A percentile compares a stretch with the other conserved stretches of the same genome.
Evolutionary conservation across 139 green algal genomes (phyloP).

Genomic region (Coelastrella sp.): DNA sequence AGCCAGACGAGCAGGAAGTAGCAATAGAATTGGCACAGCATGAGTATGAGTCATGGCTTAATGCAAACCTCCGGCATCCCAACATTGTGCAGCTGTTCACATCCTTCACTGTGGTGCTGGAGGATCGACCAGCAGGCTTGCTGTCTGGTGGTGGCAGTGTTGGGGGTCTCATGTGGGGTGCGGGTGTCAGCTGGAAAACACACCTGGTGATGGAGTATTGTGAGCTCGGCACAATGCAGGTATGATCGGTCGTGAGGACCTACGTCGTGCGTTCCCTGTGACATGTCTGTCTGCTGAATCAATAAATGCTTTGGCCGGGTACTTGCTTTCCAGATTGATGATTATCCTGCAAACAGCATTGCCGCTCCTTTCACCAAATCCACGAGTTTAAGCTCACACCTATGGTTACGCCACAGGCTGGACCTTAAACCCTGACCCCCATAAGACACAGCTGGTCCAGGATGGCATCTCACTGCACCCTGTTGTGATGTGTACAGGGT

Average conservation of each 20-base stretch:
- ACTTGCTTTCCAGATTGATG: too few relatives aligned
- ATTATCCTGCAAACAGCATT: background rate
- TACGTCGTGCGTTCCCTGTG: background rate
- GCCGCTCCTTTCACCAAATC: background rate
- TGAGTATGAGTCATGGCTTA: conserved; percentile 49
- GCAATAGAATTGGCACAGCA: conserved; percentile 41
- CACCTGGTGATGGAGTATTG: conserved; percentile 51
- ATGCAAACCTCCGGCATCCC: conserved; percentile 49
- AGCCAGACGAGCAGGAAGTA: background rate
- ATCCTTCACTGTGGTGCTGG: conserved; percentile 40
- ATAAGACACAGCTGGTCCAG: background rate
- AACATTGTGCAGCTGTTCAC: conserved; percentile 53
- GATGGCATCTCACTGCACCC: background rate
- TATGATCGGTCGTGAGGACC: background rate
- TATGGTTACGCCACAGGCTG: too few relatives aligned
- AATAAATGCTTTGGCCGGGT: too few relatives aligned
- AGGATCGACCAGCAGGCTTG: background rate
- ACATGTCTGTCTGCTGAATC: background rate
- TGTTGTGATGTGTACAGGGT: background rate
- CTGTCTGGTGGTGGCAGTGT: background rate
- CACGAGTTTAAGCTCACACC: too few relatives aligned
- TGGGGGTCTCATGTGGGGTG: background rate
- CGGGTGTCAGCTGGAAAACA: conserved; percentile 45
- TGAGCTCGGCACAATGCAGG: conserved; percentile 49
- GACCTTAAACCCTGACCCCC: too few relatives aligned